A percentile compares a stretch with the other conserved stretches of the same genome.
These are phyloP conservation scores for Aureobasidium sp. DNA, from an alignment of 2,329 filamentous ascomycete species.

Conservation along the genomic window DNA sequence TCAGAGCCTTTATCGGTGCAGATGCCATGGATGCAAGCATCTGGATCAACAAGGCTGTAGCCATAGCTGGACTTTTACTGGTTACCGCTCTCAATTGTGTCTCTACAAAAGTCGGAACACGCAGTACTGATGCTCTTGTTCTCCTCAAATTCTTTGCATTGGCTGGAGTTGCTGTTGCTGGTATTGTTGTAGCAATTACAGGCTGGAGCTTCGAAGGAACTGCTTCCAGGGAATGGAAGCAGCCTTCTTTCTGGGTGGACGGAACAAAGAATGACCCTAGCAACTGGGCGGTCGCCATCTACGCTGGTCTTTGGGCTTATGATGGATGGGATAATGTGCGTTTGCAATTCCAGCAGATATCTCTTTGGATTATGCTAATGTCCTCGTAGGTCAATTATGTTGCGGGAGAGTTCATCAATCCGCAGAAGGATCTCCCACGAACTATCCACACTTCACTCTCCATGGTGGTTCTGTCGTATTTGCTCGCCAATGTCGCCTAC, in stretches of 20 bases:
- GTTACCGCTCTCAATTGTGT: constrained; percentile 86
- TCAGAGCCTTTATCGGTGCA: constrained; percentile 78
- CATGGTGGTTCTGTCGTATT: constrained; percentile 80
- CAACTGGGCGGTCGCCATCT: constrained; percentile 87
- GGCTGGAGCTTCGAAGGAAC: constrained; percentile 71
- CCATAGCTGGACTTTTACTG: constrained; percentile 63
- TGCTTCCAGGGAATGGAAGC: constrained; percentile 80
- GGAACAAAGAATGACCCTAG: constrained; percentile 73
- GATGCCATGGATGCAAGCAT: constrained; percentile 72
- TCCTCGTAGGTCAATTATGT: constrained; percentile 80
- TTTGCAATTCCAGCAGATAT: constrained; percentile 19
- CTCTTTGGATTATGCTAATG: background rate
- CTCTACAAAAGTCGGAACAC: constrained; percentile 79
- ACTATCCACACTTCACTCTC: constrained; percentile 97
- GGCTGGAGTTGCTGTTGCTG: constrained; percentile 76
- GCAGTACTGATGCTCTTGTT: constrained; percentile 89
- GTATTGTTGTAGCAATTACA: constrained; percentile 81
- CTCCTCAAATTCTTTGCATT: constrained; percentile 92
- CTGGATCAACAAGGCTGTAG: constrained; percentile 88
- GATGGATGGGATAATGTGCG: constrained; percentile 97
- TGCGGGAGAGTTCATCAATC: constrained; percentile 91
- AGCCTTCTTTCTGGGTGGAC: constrained; percentile 72
- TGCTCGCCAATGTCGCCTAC: constrained; percentile 88
- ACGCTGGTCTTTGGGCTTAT: constrained; percentile 94
- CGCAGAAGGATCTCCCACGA: constrained; percentile 78